Evolutionary conservation across 495 filamentous ascomycete genomes (phyloP), one percentile per base, ranked within the genome.

Genomic region (Xylaria scruposa): DNA sequence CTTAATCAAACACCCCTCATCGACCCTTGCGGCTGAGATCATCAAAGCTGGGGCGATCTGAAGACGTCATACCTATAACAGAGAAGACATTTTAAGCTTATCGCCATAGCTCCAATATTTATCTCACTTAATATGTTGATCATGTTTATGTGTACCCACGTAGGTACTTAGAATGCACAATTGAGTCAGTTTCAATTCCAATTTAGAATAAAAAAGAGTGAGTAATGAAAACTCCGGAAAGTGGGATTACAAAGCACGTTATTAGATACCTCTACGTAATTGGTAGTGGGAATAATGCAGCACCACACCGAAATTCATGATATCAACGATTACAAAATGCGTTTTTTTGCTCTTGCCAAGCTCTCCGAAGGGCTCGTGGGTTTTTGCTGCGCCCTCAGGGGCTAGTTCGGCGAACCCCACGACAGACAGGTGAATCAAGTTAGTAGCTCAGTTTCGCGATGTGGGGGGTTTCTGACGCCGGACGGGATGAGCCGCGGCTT

Each of bases 161-260:
- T 13, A 38, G 31, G 26, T 59, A 36, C 29, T 51, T 21, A 0
- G 12, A 17, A 59, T 59, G 31, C 29, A 29, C 31, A 60, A 38
- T 60, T 60, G 60, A 63, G 64, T 19, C 21, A 26, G 24, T 24
- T 53, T 9, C 5, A 19, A 36, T 12, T 36, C 40, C 10, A 49
- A 13, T n/a, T 13, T 4, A 51, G 53, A 24, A 66, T 8, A 66
- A 66, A 21, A 38, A 66, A 21, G 44, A 3, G 36, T 53, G 26
- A 66, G 31, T 17, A 51, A 66, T 21, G 19, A 13, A 67, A 53
- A 24, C 13, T 0, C 4, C 12, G 3, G n/a, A 63, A 21, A 15
- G 64, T 54, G 64, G 64, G 64, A 67, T 67, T 67, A 21, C 40
- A 1, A 46, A 67, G 64, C 64, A 67, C 64, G 64, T 67, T 67